These are phyloP conservation scores for Scortechinia acanthostroma DNA, from an alignment of 2,329 filamentous ascomycete genomes.

Conservation along the genomic window DNA sequence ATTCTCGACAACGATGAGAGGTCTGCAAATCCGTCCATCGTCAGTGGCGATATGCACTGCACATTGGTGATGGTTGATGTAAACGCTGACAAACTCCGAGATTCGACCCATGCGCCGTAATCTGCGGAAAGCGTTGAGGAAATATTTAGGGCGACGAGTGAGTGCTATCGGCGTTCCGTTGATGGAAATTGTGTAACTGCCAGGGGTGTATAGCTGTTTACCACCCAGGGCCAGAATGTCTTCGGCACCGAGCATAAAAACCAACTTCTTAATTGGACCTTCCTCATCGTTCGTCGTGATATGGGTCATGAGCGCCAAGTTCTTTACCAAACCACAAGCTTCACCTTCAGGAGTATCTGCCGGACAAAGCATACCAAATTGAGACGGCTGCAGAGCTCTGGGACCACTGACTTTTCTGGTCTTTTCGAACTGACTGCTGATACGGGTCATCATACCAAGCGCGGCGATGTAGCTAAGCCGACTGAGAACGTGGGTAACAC, in stretches of 20 bases:
- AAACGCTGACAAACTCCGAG: conserved; percentile 92
- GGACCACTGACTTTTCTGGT: conserved; percentile 93
- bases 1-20: conserved; percentile 90
- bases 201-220: conserved; percentile 76
- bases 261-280: conserved; percentile 76
- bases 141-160: conserved; percentile 78
- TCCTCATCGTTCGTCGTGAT: conserved; percentile 97
- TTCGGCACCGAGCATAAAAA: conserved; percentile 80
- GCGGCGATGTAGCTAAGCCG: conserved; percentile 93
- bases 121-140: conserved; percentile 76
- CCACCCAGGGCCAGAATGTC: conserved; percentile 70
- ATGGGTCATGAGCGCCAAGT: conserved; percentile 95
- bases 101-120: conserved; percentile 84
- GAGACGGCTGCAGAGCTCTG: conserved; percentile 89
- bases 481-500: conserved; percentile 92
- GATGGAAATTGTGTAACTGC: conserved; percentile 83
- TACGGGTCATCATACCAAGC: conserved; percentile 98
- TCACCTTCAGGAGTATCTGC: conserved; percentile 98
- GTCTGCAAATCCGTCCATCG: conserved; percentile 91
- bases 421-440: conserved; percentile 97
- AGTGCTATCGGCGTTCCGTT: conserved; percentile 91
- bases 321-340: conserved; percentile 95
- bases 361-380: conserved; percentile 96
- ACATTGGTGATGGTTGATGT: conserved; percentile 86
- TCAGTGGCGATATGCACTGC: conserved; percentile 94